phyloP scores from a whole-genome alignment of 2,329 filamentous ascomycete genomes.

The Elsinoe arachidis region DNA sequence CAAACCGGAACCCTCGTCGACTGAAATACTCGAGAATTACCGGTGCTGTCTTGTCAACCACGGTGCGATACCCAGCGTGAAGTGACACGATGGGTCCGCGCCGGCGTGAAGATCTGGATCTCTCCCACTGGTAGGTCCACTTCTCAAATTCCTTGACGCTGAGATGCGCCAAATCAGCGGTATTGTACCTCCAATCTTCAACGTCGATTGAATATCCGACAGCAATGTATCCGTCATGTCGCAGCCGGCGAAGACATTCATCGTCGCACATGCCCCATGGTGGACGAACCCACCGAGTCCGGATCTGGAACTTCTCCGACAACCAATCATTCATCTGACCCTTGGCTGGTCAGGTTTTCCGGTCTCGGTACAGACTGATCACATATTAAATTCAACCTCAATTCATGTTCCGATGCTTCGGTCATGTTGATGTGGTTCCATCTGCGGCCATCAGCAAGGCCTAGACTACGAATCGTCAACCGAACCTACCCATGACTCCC shows the following conservation, averaged over 20 bases:
- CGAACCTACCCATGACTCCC: not conserved
- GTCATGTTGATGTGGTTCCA: constrained; percentile 4
- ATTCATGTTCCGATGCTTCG: not conserved
- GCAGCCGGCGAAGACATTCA: not conserved
- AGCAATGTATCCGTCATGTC: not conserved
- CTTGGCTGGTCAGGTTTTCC: not conserved
- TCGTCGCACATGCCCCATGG: constrained; percentile 1
- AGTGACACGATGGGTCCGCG: not conserved
- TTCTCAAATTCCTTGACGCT: not conserved
- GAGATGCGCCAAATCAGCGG: not conserved
- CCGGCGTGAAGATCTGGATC: not conserved
- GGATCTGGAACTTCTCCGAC: not conserved
- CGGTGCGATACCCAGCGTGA: not conserved
- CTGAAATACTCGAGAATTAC: not conserved
- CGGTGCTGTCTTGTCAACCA: not conserved
- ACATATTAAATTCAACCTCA: not conserved
- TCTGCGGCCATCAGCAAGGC: not conserved
- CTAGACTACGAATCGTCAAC: not conserved
- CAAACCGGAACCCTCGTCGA: not conserved
- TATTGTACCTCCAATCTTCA: not conserved
- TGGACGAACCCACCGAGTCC: not conserved
- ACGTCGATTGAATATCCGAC: not conserved
- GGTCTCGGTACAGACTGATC: not conserved
- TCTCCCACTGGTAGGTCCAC: constrained; percentile 1
- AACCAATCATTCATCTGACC: not conserved